Base-by-base conservation (phyloP, 768 basidiomycete species). In the Cyathus striatus region DNA sequence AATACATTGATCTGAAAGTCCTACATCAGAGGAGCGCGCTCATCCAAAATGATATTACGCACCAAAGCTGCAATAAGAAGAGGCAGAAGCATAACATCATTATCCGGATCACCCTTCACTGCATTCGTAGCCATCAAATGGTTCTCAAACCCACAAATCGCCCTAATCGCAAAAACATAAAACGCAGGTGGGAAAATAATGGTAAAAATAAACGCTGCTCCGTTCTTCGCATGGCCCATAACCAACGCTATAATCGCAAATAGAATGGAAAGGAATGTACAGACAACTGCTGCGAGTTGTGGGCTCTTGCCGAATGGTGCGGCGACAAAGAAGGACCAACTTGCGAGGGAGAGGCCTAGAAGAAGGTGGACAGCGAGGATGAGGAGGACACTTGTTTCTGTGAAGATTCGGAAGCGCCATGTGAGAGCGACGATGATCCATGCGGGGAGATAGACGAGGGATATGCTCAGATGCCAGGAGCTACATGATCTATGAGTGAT, bases 181-280 rank as follows among this genome's bases (percentile, higher is more conserved):
- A 81, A 89, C 9, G 76, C 75, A 1, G 88, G 85, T 0, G 88
- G 88, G 53, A 89, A 88, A 18, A 89, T 51, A 37, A 89, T 55
- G 2, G 83, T 75, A 53, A 85, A 83, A 20, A 88, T 60, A 48
- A 80, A 74, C 16, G 81, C 76, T 1, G 63, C 65, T 3, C 59
- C 73, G 1, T 69, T 72, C 1, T 60, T 52, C 1, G 70, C 69
- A 39, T 63, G 27, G 25, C 63, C 59, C 41, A 82, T 65, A 0
- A 83, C 73, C 18, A 84, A 60, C 0, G 80, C 86, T 6, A 87
- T 49, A 43, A 90, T 78, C 2, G 83, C 82, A 35, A 86, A 73
- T 3, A 86, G 48, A 41, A 90, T 75, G 9, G 76, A 69, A 25
- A 83, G 59, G 55, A 88, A 79, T 0, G 84, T 86, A 3, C 83